Evolutionary conservation across 257 asterid genomes (phyloP).

Genomic region (Solanum sitiens): DNA sequence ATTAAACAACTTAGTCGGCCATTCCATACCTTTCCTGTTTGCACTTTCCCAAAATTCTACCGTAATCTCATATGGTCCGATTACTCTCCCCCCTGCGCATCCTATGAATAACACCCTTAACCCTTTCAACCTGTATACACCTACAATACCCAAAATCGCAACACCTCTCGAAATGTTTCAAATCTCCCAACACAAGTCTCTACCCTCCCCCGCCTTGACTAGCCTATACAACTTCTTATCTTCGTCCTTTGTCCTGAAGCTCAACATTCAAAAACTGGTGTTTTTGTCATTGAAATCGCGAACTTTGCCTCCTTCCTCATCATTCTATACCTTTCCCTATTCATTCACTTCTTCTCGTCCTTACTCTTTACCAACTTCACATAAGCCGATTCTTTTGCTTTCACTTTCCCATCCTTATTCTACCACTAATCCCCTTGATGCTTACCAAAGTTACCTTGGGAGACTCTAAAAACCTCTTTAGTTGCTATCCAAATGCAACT

Average conservation of each 20-base stretch:
- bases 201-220: neutral
- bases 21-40: neutral
- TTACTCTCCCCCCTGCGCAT: neutral
- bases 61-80: neutral
- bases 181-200: neutral
- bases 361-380: neutral
- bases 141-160: neutral
- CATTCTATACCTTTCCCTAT: neutral
- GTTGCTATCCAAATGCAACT: neutral
- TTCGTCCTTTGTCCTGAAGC: neutral
- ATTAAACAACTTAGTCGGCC: neutral
- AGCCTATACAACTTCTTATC: neutral
- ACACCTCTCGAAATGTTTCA: neutral
- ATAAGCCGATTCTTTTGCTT: neutral
- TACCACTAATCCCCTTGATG: neutral
- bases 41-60: neutral
- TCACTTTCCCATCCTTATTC: neutral
- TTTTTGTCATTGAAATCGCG: neutral
- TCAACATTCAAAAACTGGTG: neutral
- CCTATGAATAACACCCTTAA: neutral
- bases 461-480: neutral
- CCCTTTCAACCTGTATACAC: neutral
- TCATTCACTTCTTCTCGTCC: neutral
- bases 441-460: neutral
- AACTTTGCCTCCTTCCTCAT: neutral